Percentiles rank a stretch among this genome's conserved stretches.
Conservation (phyloP, 108 stramenopile species). For the Seminavis robusta region DNA sequence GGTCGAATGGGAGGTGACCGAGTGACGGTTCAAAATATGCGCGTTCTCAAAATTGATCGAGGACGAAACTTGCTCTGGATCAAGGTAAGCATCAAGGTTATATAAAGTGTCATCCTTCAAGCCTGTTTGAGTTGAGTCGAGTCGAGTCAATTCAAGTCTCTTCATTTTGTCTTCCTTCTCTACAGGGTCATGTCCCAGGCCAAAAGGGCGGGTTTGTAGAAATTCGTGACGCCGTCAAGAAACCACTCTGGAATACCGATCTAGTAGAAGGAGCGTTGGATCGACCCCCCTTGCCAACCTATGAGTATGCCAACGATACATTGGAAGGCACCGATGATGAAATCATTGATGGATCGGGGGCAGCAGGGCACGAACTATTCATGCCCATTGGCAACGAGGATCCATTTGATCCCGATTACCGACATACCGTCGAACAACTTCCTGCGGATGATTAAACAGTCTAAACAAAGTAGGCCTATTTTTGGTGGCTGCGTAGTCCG, state of each 20-base stretch:
- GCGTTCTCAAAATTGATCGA: slow-evolving; percentile 91
- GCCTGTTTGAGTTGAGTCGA: too few relatives aligned
- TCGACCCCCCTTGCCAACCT: slow-evolving; percentile 82
- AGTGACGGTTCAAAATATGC: slow-evolving; percentile 86
- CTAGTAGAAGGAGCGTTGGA: slow-evolving; percentile 52
- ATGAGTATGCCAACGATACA: too few relatives aligned
- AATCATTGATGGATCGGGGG: slow-evolving; percentile 80
- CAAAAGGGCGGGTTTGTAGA: slow-evolving; percentile 90
- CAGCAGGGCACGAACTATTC: slow-evolving; percentile 66
- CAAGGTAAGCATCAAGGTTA: too few relatives aligned
- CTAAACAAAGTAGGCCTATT: too few relatives aligned
- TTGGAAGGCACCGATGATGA: too few relatives aligned
- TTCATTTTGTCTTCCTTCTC: too few relatives aligned
- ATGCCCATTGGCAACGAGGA: slow-evolving; percentile 80
- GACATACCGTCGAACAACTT: not conserved
- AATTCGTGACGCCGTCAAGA: slow-evolving; percentile 90
- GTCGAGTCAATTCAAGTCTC: too few relatives aligned
- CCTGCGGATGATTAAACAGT: too few relatives aligned
- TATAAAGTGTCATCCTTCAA: too few relatives aligned
- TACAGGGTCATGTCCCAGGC: slow-evolving; percentile 92
- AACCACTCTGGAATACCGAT: slow-evolving; percentile 73
- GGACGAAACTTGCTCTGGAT: slow-evolving; percentile 89
- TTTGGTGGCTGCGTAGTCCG: too few relatives aligned
- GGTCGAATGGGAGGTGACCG: slow-evolving; percentile 92
- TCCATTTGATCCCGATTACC: slow-evolving; percentile 63